Evolutionary conservation across 306 rosid genomes (phyloP).

Genomic region (Elaeagnus macrophylla): DNA sequence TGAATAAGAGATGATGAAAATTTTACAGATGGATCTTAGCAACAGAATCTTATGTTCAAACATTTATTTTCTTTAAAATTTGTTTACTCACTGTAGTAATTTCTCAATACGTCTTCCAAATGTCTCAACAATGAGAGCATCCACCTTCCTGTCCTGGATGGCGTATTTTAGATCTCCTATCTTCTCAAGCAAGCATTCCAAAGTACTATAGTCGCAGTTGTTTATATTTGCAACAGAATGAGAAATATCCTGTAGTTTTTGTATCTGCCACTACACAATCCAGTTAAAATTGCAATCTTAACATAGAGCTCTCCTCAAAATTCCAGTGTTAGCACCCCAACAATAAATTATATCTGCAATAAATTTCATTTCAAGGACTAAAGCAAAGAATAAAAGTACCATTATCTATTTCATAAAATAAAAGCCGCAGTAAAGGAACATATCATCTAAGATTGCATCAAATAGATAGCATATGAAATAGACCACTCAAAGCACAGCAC

Average conservation of each 20-base stretch:
- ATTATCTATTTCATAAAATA: no score
- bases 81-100: conserved; percentile 71
- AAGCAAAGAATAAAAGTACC: not conserved
- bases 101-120: conserved; percentile 95
- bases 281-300: conserved; percentile 17
- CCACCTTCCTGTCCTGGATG: conserved; percentile 90
- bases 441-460: not conserved
- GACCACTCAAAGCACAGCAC: not conserved
- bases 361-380: not conserved
- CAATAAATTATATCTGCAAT: not conserved
- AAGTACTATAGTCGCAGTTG: conserved; percentile 57
- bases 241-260: conserved; percentile 69
- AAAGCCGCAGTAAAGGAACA: not conserved
- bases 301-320: conserved; percentile 1
- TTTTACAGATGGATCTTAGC: no score
- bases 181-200: conserved; percentile 72
- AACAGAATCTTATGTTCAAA: no score
- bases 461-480: not conserved
- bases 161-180: conserved; percentile 74
- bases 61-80: no score
- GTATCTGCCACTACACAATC: conserved; percentile 54
- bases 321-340: not conserved
- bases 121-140: conserved; percentile 86
- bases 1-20: not conserved
- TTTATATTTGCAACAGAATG: conserved; percentile 73